Base-by-base conservation (phyloP, 2,329 filamentous ascomycete genomes). In the Exophiala oligosperma region DNA sequence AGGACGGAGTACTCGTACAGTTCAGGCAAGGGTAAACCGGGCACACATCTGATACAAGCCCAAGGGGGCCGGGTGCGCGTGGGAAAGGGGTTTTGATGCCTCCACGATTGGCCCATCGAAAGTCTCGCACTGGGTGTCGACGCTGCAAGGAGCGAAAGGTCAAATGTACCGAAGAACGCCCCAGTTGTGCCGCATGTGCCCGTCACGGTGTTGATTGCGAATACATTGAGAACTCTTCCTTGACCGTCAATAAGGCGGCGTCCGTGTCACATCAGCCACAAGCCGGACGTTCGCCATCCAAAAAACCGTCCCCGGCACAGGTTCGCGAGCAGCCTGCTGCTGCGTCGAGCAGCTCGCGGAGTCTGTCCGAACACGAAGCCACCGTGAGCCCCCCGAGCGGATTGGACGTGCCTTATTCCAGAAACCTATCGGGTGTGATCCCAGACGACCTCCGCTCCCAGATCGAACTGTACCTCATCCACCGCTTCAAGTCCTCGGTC, bases 101-200 rank as follows among this genome's bases (percentile, higher is more conserved):
- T 14, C 54, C 54, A 24, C 53, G 47, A 4, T 48, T 51, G 35
- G 24, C 55, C 24, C 54, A 61, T 47, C 46, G 35, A 12, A 61
- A 63, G 49, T 56, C 54, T 40, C 56, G 60, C 48, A 47, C 40
- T 17, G 60, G 60, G 11, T 62, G 60, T 51, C 43, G 43, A 8
- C 54, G 56, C 9, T 62, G 57, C 44, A 62, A 62, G 41, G 50
- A 53, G 24, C 54, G 56, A 17, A 62, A 62, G 28, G 54, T 62
- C 41, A 60, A 72, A 59, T 72, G 70, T 56, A 68, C 69, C 49
- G 68, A 72, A 56, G 57, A 60, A 14, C 68, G 64, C 38, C 70
- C 70, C 14, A 53, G 49, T 14, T 62, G 62, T 57, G 35, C 44
- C 37, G 54, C 54, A 11, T 56, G 54, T 46, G 17, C 35, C 29